Percentiles rank a stretch among this genome's conserved stretches.
phyloP scores from a whole-genome alignment of 768 basidiomycete genomes.

The Xanthoconium purpureum region DNA sequence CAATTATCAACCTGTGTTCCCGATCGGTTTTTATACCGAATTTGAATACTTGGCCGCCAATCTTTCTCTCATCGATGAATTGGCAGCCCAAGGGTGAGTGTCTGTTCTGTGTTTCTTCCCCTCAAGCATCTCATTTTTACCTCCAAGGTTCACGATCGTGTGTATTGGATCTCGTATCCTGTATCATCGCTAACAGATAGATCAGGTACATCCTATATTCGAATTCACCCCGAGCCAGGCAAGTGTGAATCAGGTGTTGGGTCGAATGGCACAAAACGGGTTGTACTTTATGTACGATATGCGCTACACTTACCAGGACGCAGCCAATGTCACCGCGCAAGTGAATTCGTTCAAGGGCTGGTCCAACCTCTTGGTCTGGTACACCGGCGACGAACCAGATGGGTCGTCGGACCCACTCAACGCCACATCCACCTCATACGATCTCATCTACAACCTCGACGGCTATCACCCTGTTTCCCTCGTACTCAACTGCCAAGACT shows the following conservation, averaged over 20 bases:
- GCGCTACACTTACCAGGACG: conserved; percentile 66
- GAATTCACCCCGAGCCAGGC: conserved; percentile 53
- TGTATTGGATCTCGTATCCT: conserved; percentile 5
- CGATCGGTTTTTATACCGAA: conserved; percentile 43
- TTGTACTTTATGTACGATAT: conserved; percentile 80
- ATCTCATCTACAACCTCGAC: conserved; percentile 58
- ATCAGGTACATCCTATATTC: conserved; percentile 67
- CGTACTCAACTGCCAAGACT: conserved; percentile 66
- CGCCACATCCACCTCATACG: conserved; percentile 47
- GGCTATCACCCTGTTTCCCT: conserved; percentile 67
- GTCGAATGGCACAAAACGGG: conserved; percentile 63
- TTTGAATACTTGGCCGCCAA: conserved; percentile 30
- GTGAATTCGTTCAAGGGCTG: conserved; percentile 66
- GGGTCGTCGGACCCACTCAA: conserved; percentile 64
- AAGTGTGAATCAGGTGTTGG: conserved; percentile 46
- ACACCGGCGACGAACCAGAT: conserved; percentile 72
- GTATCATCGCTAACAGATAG: conserved; percentile 5
- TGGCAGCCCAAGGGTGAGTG: conserved; percentile 29
- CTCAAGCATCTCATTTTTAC: background rate
- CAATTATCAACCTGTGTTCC: conserved; percentile 49
- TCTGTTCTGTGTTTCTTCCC: background rate
- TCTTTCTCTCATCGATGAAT: conserved; percentile 28
- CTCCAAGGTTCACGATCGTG: conserved; percentile 27
- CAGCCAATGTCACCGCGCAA: conserved; percentile 55
- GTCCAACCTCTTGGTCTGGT: conserved; percentile 67